These are phyloP conservation scores for Cryphonectria parasitica DNA, from an alignment of 2,329 filamentous ascomycete genomes.

Conservation along the genomic window DNA sequence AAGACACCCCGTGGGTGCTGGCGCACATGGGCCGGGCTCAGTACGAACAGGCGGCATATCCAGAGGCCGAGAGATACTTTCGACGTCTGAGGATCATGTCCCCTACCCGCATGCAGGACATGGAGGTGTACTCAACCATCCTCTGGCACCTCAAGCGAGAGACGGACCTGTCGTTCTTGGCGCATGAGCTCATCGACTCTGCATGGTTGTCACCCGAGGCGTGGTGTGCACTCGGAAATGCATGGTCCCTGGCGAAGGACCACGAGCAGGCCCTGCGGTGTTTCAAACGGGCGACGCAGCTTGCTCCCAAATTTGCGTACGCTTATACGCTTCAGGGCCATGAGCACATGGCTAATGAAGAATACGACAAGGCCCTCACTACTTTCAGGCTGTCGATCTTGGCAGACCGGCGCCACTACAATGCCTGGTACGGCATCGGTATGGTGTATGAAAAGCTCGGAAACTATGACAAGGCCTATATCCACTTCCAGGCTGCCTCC, in stretches of 20 bases:
- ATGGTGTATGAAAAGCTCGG: conserved; percentile 87
- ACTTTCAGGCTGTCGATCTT: conserved; percentile 86
- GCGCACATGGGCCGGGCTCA: conserved; percentile 88
- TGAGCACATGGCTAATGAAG: conserved; percentile 93
- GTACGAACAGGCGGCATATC: conserved; percentile 87
- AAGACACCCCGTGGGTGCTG: conserved; percentile 91
- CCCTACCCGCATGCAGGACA: conserved; percentile 85
- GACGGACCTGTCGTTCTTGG: conserved; percentile 86
- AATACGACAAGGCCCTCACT: conserved; percentile 91
- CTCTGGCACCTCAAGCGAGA: conserved; percentile 97
- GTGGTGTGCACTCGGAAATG: conserved; percentile 95
- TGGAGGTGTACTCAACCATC: conserved; percentile 98
- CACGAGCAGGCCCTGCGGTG: conserved; percentile 94
- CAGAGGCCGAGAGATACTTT: conserved; percentile 86
- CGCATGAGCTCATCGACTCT: conserved; percentile 85
- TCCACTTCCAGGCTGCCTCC: conserved; percentile 87
- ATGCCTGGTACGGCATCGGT: conserved; percentile 93
- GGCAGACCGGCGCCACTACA: conserved; percentile 89
- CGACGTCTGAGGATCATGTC: conserved; percentile 76
- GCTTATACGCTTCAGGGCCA: conserved; percentile 95
- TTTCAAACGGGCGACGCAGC: conserved; percentile 91
- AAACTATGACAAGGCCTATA: conserved; percentile 87
- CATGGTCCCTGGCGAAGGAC: conserved; percentile 88
- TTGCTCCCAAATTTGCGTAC: conserved; percentile 90
- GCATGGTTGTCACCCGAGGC: conserved; percentile 90